Percentiles rank a stretch among this genome's conserved stretches.
phyloP scores from a whole-genome alignment of 1,284 basidiomycete genomes.

The Apiotrichum mycotoxinovorans region DNA sequence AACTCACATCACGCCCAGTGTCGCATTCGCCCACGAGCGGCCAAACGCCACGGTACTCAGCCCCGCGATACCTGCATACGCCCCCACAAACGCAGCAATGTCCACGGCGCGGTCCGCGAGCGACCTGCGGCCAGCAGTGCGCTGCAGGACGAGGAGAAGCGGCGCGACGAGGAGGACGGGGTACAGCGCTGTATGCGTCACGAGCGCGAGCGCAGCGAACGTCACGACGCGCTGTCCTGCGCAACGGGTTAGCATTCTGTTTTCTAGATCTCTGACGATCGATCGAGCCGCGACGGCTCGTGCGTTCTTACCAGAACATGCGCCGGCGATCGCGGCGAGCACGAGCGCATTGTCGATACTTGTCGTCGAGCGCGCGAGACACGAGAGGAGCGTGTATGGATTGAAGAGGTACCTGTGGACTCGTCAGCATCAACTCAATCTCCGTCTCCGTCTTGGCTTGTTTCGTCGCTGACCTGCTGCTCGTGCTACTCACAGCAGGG shows the following conservation, averaged over 20 bases:
- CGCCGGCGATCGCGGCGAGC: conserved; percentile 67
- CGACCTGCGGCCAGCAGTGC: not conserved
- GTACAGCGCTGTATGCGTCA: conserved; percentile 68
- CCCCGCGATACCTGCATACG: not conserved
- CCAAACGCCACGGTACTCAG: conserved; percentile 28
- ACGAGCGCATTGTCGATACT: conserved; percentile 70
- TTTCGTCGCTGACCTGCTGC: too few relatives aligned
- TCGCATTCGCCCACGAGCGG: conserved; percentile 63
- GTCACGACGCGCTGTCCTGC: conserved; percentile 59
- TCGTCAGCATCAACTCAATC: too few relatives aligned
- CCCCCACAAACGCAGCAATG: conserved; percentile 17
- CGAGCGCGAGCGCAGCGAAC: conserved; percentile 64
- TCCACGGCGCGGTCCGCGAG: conserved; percentile 13
- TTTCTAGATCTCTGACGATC: too few relatives aligned
- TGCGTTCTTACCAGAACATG: conserved; percentile 59
- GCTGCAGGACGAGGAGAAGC: conserved; percentile 53
- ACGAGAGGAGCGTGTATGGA: conserved; percentile 76
- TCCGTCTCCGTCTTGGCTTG: too few relatives aligned
- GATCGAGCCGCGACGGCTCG: not conserved
- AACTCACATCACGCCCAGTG: conserved; percentile 79
- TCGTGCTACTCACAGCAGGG: conserved; percentile 60
- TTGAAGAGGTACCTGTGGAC: conserved; percentile 73
- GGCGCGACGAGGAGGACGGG: conserved; percentile 67
- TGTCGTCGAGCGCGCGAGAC: conserved; percentile 73
- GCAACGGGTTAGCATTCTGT: not conserved